Base-by-base conservation (phyloP, 1,139 yeast genomes). In the Candida pseudoviswanathii region DNA sequence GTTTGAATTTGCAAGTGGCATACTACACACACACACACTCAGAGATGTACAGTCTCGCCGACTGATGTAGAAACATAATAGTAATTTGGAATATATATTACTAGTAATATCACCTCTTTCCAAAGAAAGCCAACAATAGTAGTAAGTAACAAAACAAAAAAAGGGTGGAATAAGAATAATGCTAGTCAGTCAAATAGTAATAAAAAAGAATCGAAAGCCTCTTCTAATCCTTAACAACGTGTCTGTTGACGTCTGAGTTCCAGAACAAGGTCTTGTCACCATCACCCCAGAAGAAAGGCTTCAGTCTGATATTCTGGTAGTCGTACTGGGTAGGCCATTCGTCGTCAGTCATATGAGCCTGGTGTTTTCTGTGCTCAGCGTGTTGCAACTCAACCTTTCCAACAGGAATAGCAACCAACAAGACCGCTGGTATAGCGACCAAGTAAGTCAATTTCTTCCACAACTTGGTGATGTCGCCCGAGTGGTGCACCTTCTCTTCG, bases 251-350 rank as follows among this genome's bases (percentile, higher is more conserved):
- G 65, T 84, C 88, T 51, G 88, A 78, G 79, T 90, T 91, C 99
- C 99, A 94, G 87, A 94, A 94, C 68, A 88, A 77, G 57, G 98
- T 90, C 82, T 89, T 85, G 80, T 91, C 96, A 68, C 99, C 98
- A 68, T 94, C 92, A 67, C 98, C 98, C 98, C 98, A 94, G 86
- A 90, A 92, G 82, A 82, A 88, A 68, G 88, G 86, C 73, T 84
- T 86, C 66, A 71, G 70, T 83, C 98, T 89, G 63, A 90, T 72
- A 81, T 94, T 92, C 79, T 86, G 92, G 82, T 84, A 94, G 58
- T 85, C 94, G 77, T 89, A 89, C 73, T 87, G 95, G 55, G 73
- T 77, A 63, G 97, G 97, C 91, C 96, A 88, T 70, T 91, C 96
- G 60, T 86, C 95, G 69, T 91, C 97, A 41, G 85, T 66, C 54